phyloP scores from a whole-genome alignment of 202 grass and related monocot genomes.

The Zoysia matrella region DNA sequence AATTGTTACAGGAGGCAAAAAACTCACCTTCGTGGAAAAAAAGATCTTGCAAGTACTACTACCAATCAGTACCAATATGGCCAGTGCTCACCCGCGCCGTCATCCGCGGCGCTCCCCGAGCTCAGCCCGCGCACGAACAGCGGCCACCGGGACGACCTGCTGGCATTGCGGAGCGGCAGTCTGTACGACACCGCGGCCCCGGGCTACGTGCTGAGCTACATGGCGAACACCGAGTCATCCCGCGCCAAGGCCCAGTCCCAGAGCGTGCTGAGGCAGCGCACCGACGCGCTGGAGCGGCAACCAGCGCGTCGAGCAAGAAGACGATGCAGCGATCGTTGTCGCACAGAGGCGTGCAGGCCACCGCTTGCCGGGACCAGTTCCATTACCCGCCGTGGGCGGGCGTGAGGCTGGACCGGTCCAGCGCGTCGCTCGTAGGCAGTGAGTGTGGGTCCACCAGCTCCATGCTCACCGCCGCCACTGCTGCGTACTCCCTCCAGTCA shows the following conservation, averaged over 20 bases:
- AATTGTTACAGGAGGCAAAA: too few species aligned
- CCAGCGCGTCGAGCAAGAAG: slow-evolving; percentile 36
- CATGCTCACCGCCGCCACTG: slow-evolving; percentile 69
- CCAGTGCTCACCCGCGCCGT: slow-evolving; percentile 52
- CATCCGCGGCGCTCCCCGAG: slow-evolving; percentile 49
- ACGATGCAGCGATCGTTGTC: slow-evolving; percentile 88
- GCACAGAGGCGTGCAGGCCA: slow-evolving; percentile 58
- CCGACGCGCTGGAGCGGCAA: slow-evolving; percentile 56
- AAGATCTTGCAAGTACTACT: not conserved
- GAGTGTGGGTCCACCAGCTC: slow-evolving; percentile 90
- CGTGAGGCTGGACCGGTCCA: slow-evolving; percentile 69
- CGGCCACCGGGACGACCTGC: slow-evolving; percentile 69
- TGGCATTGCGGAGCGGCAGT: slow-evolving; percentile 54
- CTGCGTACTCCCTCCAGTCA: slow-evolving; percentile 27
- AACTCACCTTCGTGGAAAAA: too few species aligned
- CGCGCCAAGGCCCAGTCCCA: slow-evolving; percentile 89
- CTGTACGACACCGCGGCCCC: slow-evolving; percentile 38
- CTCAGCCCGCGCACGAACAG: slow-evolving; percentile 60
- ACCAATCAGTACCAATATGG: slow-evolving; percentile 74
- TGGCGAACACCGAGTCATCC: slow-evolving; percentile 92
- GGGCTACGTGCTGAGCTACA: slow-evolving; percentile 74
- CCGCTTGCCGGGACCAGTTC: not conserved
- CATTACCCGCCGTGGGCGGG: slow-evolving; percentile 52
- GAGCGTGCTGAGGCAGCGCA: slow-evolving; percentile 52
- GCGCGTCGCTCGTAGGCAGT: slow-evolving; percentile 71